Percentiles rank a stretch among this genome's conserved stretches.
Evolutionary conservation across 139 green algal species (phyloP).

Genomic region (Desmodesmus armatus): DNA sequence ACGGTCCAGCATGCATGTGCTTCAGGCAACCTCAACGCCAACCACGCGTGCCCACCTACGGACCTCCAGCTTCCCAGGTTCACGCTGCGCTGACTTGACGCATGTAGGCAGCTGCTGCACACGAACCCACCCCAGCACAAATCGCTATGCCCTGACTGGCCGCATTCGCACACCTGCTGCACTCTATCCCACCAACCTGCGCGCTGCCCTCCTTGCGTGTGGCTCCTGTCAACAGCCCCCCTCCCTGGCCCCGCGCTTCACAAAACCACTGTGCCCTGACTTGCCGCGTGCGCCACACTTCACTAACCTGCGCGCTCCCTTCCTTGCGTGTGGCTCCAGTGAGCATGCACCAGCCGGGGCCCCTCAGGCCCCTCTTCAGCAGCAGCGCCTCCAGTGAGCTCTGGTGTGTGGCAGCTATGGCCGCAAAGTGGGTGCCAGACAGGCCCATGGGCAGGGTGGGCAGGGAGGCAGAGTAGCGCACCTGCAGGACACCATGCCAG

Average conservation of each 20-base stretch:
- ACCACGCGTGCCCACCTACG: too few relatives aligned
- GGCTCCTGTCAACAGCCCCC: conserved; percentile 78
- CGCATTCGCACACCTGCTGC: neutral
- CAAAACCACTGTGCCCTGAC: too few relatives aligned
- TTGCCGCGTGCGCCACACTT: neutral
- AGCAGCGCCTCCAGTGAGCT: conserved; percentile 88
- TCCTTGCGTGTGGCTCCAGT: conserved; percentile 50
- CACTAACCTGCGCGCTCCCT: conserved; percentile 22
- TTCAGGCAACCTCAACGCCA: too few relatives aligned
- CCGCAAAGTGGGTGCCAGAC: conserved; percentile 55
- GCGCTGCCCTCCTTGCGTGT: conserved; percentile 33
- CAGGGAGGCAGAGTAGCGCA: conserved; percentile 75
- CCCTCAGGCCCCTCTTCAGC: conserved; percentile 94
- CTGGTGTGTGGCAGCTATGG: conserved; percentile 81
- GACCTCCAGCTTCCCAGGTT: too few relatives aligned
- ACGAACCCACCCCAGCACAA: too few relatives aligned
- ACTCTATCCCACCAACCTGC: conserved; percentile 1
- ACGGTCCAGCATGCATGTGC: too few relatives aligned
- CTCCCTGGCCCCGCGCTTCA: conserved; percentile 87
- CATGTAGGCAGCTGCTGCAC: too few relatives aligned
- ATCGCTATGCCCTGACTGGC: too few relatives aligned
- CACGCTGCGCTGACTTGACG: too few relatives aligned
- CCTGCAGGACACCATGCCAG: too few relatives aligned
- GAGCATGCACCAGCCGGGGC: conserved; percentile 90
- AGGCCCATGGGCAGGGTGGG: conserved; percentile 74